These are phyloP conservation scores for Pestalotiopsis sp. DNA, from an alignment of 2,329 filamentous ascomycete genomes.

Conservation along the genomic window DNA sequence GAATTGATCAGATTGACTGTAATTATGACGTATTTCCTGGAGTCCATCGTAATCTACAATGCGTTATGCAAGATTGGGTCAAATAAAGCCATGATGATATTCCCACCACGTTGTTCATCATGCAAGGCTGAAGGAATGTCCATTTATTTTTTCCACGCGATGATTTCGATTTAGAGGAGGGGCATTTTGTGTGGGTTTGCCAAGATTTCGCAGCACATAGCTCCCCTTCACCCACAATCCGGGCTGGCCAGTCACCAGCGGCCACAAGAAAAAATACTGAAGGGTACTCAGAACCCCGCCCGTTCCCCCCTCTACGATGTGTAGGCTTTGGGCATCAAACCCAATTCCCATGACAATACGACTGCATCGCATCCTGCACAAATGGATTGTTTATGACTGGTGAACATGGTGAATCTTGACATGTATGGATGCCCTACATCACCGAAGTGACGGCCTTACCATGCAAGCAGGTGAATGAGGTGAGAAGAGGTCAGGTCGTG, in stretches of 20 bases:
- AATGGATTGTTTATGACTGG: not conserved
- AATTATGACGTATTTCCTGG: too few relatives aligned
- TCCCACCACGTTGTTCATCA: not conserved
- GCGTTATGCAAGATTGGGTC: not conserved
- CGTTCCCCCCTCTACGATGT: not conserved
- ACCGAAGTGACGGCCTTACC: not conserved
- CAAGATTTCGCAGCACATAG: conserved; percentile 6
- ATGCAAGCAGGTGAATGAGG: not conserved
- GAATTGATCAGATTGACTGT: too few relatives aligned
- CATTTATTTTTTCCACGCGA: not conserved
- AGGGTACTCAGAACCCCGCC: not conserved
- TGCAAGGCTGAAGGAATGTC: not conserved
- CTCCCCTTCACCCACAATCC: not conserved
- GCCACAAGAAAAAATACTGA: too few relatives aligned
- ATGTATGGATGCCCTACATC: conserved; percentile 8
- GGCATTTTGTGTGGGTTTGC: conserved; percentile 4
- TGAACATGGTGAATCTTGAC: not conserved
- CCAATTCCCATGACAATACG: conserved; percentile 2
- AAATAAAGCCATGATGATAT: not conserved
- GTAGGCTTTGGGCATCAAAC: conserved; percentile 4
- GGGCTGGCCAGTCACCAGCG: not conserved
- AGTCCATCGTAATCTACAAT: not conserved
- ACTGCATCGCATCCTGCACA: conserved; percentile 1
- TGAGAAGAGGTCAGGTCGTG: not conserved
- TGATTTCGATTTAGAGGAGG: not conserved